Conservation (phyloP, 1,284 basidiomycete genomes). For the Tilletia caries region DNA sequence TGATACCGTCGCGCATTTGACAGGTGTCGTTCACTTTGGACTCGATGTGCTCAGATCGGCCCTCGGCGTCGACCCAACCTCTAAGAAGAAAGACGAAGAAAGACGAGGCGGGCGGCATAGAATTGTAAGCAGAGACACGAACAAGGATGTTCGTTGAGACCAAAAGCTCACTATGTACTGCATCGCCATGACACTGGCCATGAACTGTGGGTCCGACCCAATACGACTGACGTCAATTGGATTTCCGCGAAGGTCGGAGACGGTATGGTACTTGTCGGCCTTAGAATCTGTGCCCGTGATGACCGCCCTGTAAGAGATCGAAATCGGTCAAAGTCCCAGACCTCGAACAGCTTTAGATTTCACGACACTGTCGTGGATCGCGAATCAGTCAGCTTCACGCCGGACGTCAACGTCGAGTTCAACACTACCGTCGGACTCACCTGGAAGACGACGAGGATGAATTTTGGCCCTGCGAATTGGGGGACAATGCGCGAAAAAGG, state of each 20-base stretch:
- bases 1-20: slow-evolving; percentile 78
- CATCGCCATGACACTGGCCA: slow-evolving; percentile 90
- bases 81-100: slow-evolving; percentile 15
- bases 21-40: slow-evolving; percentile 52
- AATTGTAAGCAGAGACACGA: not conserved
- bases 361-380: not conserved
- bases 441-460: slow-evolving; percentile 5
- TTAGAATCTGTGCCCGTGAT: slow-evolving; percentile 71
- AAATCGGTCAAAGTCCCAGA: not conserved
- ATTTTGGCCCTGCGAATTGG: not conserved
- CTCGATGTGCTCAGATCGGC: slow-evolving; percentile 24
- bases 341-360: too few species aligned
- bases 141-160: too few species aligned
- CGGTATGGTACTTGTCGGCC: slow-evolving; percentile 63
- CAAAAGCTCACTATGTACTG: slow-evolving; percentile 58
- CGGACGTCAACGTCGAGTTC: not conserved
- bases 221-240: slow-evolving; percentile 83
- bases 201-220: slow-evolving; percentile 64
- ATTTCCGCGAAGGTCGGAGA: slow-evolving; percentile 73
- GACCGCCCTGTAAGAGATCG: slow-evolving; percentile 69
- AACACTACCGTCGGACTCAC: not conserved
- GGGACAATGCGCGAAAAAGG: not conserved
- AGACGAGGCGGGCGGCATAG: not conserved
- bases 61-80: slow-evolving; percentile 28
- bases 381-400: too few species aligned